These are phyloP conservation scores for Breynia disticha DNA, from an alignment of 441 rosid genomes.

Conservation along the genomic window DNA sequence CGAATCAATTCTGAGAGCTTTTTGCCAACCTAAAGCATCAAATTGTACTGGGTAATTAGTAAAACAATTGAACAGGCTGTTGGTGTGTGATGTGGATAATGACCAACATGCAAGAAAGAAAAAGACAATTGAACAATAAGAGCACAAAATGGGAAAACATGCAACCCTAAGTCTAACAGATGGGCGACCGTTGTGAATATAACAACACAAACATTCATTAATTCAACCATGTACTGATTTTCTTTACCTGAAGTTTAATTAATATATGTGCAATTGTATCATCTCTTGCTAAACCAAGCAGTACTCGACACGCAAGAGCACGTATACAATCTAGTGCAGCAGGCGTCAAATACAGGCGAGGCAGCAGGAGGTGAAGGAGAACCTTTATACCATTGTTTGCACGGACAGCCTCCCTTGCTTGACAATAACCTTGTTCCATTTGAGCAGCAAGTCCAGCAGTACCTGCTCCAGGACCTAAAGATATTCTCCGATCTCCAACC, in stretches of 20 bases:
- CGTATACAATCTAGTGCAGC: constrained; percentile 90
- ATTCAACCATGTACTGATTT: neutral
- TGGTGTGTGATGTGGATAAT: no score
- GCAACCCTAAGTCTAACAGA: neutral
- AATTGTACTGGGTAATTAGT: neutral
- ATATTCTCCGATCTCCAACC: constrained; percentile 96
- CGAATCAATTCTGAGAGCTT: constrained; percentile 94
- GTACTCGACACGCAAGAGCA: constrained; percentile 90
- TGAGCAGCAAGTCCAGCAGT: constrained; percentile 98
- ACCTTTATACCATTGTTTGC: constrained; percentile 95
- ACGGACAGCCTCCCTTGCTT: constrained; percentile 96
- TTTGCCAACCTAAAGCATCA: constrained; percentile 67
- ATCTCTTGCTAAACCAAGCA: constrained; percentile 99
- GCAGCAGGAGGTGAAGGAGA: constrained; percentile 92
- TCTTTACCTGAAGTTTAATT: constrained; percentile 88
- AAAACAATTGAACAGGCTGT: no score
- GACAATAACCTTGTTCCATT: constrained; percentile 95
- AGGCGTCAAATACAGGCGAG: constrained; percentile 83
- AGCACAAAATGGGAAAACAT: no score
- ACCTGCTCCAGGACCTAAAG: constrained; percentile 93
- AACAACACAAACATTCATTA: neutral
- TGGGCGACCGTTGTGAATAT: neutral
- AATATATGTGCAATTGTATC: constrained; percentile 92
- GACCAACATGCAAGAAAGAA: no score
- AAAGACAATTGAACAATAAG: no score